Percentiles rank a stretch among this genome's conserved stretches.
These are phyloP conservation scores for Penicillium rolfsii DNA, from an alignment of 2,329 filamentous ascomycete genomes.

Conservation along the genomic window DNA sequence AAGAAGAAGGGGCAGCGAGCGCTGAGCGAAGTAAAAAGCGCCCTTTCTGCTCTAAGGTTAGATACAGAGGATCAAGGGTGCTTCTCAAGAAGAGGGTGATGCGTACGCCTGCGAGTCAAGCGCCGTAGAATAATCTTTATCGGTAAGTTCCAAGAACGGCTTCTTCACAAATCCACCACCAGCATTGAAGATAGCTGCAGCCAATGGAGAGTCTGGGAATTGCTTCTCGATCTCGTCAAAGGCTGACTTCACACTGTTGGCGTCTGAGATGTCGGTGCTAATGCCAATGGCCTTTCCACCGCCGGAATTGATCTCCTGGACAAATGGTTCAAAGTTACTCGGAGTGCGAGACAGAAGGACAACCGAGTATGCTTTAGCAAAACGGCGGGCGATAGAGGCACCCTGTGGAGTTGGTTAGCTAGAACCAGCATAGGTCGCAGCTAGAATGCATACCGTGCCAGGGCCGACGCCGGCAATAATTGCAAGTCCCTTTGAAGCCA, in stretches of 20 bases:
- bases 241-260: constrained; percentile 56
- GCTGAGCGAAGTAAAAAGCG: constrained; percentile 76
- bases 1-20: constrained; percentile 70
- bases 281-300: constrained; percentile 65
- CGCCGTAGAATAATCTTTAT: constrained; percentile 59
- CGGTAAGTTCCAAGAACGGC: constrained; percentile 63
- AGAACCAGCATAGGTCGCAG: background rate
- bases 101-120: constrained; percentile 56
- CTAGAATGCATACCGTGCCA: constrained; percentile 42
- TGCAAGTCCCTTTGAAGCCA: constrained; percentile 48
- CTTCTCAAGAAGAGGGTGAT: background rate
- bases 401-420: constrained; percentile 53
- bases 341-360: constrained; percentile 63
- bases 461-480: constrained; percentile 53
- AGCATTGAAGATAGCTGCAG: constrained; percentile 65
- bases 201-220: constrained; percentile 51
- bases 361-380: constrained; percentile 62
- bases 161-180: constrained; percentile 61
- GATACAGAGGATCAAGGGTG: background rate
- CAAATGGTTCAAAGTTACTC: constrained; percentile 58
- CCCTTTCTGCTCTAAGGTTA: constrained; percentile 51
- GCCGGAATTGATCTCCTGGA: constrained; percentile 61
- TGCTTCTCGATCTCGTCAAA: constrained; percentile 59
- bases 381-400: constrained; percentile 62
- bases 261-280: constrained; percentile 60